phyloP scores from a whole-genome alignment of 2,329 filamentous ascomycete genomes.

The Xylaria sp. region DNA sequence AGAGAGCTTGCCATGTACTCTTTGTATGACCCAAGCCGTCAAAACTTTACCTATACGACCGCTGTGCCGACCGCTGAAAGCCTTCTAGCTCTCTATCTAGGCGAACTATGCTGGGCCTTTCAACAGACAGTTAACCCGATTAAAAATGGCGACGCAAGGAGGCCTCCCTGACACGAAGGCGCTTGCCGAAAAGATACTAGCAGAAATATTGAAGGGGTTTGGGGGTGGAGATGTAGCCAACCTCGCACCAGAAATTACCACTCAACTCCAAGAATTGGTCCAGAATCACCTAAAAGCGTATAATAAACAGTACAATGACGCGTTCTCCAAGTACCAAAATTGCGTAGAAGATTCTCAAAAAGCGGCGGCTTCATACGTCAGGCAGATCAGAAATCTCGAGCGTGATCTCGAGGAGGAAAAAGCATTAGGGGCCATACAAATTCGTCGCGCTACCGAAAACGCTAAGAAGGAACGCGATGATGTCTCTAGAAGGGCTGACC shows the following conservation, averaged over 20 bases:
- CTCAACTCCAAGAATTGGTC: too few relatives aligned
- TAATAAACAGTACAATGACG: background rate
- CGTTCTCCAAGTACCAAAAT: background rate
- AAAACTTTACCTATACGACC: slow-evolving; percentile 8
- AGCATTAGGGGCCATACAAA: background rate
- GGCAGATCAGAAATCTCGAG: background rate
- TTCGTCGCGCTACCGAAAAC: background rate
- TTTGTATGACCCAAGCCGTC: slow-evolving; percentile 14
- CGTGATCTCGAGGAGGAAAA: background rate
- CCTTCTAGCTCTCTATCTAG: background rate
- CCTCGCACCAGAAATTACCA: background rate
- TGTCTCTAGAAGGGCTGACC: background rate
- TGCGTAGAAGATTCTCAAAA: background rate
- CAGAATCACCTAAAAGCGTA: background rate
- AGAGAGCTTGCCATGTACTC: background rate
- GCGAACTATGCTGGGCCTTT: background rate
- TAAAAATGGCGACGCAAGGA: slow-evolving; percentile 5
- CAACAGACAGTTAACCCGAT: background rate
- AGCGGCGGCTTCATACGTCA: background rate
- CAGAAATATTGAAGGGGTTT: background rate
- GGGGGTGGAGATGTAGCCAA: background rate
- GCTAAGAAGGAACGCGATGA: background rate
- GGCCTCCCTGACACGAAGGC: background rate
- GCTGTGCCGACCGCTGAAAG: background rate
- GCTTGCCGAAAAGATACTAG: background rate